Percentiles rank a stretch among this genome's conserved stretches.
Conservation (phyloP, 192 early-diverging fungal genomes). For the Mortierella hygrophila region DNA sequence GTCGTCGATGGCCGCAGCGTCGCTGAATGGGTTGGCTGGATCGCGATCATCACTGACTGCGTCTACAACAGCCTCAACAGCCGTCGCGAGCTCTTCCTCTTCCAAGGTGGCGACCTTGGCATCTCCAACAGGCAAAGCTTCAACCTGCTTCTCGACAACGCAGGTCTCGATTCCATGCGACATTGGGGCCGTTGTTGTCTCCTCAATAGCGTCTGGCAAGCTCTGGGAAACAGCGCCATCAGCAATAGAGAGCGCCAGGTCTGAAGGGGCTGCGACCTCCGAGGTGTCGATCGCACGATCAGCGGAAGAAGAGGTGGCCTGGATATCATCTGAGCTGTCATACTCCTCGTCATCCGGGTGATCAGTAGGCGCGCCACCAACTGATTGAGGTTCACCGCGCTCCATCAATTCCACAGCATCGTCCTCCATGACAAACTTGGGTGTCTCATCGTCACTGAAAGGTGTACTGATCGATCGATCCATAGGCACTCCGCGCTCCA, state of each 20-base stretch:
- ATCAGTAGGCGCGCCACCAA: neutral
- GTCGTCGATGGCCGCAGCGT: constrained; percentile 37
- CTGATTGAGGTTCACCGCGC: constrained; percentile 30
- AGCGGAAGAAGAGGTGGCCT: neutral
- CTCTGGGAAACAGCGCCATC: neutral
- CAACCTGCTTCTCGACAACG: neutral
- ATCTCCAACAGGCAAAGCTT: neutral
- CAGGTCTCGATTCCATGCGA: neutral
- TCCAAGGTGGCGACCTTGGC: neutral
- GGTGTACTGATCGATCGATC: constrained; percentile 50
- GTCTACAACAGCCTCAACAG: neutral
- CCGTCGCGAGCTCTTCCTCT: neutral
- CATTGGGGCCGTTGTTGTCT: neutral
- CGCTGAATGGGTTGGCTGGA: constrained; percentile 40
- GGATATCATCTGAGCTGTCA: neutral
- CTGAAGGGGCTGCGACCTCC: neutral
- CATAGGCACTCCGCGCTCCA: constrained; percentile 55
- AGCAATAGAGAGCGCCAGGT: neutral
- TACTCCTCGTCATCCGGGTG: neutral
- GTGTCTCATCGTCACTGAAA: constrained; percentile 40
- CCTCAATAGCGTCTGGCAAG: neutral
- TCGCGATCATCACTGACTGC: constrained; percentile 22
- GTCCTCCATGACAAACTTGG: constrained; percentile 44
- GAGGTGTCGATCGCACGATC: neutral
- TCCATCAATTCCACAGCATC: constrained; percentile 47